A percentile compares a stretch with the other conserved stretches of the same genome.
Conservation (phyloP, 1,284 basidiomycete genomes). For the Phaffia rhodozyma region DNA sequence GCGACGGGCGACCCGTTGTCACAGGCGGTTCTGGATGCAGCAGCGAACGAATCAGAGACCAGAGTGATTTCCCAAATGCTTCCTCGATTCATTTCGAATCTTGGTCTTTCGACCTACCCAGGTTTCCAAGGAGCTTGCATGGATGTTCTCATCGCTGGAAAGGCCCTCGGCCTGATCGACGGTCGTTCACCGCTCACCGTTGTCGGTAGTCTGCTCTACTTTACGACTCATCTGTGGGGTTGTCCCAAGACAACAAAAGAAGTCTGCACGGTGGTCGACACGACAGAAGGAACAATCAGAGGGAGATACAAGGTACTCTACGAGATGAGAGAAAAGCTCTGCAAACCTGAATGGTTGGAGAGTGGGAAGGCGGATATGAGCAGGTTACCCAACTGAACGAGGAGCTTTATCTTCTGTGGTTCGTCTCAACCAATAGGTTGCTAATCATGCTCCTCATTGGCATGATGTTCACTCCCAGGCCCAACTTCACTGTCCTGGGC, state of each 20-base stretch:
- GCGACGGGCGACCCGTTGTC: neutral
- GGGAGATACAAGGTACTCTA: conserved; percentile 52
- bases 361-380: conserved; percentile 56
- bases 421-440: neutral
- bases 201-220: conserved; percentile 38
- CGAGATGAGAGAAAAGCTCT: conserved; percentile 54
- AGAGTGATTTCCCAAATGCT: conserved; percentile 16
- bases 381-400: conserved; percentile 30
- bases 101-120: conserved; percentile 1
- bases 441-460: neutral
- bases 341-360: conserved; percentile 68
- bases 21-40: conserved; percentile 4
- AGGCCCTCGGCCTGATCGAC: conserved; percentile 36
- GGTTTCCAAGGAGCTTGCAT: conserved; percentile 32
- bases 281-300: conserved; percentile 35
- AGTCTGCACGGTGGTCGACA: conserved; percentile 36
- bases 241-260: conserved; percentile 31
- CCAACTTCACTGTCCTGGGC: neutral
- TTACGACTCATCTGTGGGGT: conserved; percentile 34
- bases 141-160: conserved; percentile 31
- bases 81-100: conserved; percentile 19
- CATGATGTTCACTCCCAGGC: too few relatives aligned
- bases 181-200: conserved; percentile 39
- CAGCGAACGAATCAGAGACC: conserved; percentile 9
- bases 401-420: neutral